Evolutionary conservation across 75 land plant genomes (phyloP).

Genomic region (Larix kaempferi): DNA sequence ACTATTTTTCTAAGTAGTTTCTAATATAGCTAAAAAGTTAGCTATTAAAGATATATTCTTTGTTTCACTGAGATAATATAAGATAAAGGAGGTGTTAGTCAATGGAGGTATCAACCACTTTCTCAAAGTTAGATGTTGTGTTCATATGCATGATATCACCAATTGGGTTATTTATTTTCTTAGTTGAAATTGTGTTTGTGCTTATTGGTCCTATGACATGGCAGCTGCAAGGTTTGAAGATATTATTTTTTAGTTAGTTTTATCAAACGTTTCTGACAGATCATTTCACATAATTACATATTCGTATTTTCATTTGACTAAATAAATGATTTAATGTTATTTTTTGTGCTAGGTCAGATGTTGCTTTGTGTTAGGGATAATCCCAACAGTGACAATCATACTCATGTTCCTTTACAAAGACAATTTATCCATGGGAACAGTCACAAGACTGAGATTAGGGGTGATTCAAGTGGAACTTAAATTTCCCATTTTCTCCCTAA

Average conservation of each 20-base stretch:
- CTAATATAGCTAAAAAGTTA: no score
- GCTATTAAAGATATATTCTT: no score
- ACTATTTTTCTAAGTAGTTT: no score
- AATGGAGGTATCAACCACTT: neutral
- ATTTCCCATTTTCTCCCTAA: slow-evolving; percentile 91
- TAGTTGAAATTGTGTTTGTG: neutral
- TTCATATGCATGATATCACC: neutral
- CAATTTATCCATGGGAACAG: slow-evolving; percentile 94
- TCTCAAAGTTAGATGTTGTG: neutral
- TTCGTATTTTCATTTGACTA: no score
- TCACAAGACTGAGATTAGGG: slow-evolving; percentile 63
- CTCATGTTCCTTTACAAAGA: slow-evolving; percentile 81
- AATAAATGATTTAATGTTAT: slow-evolving; percentile 2
- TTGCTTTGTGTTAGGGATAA: slow-evolving; percentile 95
- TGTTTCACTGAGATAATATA: neutral
- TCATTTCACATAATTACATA: neutral
- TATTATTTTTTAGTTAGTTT: neutral
- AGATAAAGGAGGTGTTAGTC: no score
- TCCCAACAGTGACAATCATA: slow-evolving; percentile 48
- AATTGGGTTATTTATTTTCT: neutral
- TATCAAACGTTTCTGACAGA: neutral
- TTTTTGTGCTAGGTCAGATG: slow-evolving; percentile 70
- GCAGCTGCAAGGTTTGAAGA: neutral
- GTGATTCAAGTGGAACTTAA: slow-evolving; percentile 56
- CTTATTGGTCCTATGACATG: neutral